Evolutionary conservation across 495 filamentous ascomycete genomes (phyloP).

Genomic region (Glonium stellatum): DNA sequence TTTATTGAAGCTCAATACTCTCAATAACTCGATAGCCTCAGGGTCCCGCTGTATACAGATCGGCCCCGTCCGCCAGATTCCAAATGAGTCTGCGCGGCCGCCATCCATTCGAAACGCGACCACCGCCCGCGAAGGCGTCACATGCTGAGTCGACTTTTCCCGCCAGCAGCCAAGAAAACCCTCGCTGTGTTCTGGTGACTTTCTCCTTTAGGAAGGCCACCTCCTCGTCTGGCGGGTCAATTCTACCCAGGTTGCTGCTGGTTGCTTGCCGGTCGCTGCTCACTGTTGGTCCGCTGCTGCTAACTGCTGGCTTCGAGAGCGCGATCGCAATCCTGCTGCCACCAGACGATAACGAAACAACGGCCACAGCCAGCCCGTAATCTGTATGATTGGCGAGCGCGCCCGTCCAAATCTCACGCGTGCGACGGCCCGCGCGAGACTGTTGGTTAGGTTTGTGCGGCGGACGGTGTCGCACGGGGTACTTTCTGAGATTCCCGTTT

Average conservation of each 20-base stretch:
- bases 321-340: neutral
- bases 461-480: constrained; percentile 7
- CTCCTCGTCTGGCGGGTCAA: constrained; percentile 5
- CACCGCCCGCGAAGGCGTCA: constrained; percentile 15
- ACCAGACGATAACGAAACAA: constrained; percentile 1
- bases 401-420: neutral
- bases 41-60: neutral
- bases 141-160: constrained; percentile 22
- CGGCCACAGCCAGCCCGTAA: neutral
- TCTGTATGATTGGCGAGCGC: neutral
- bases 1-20: neutral
- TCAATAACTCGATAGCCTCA: neutral
- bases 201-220: constrained; percentile 22
- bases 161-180: constrained; percentile 1
- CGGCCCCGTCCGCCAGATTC: neutral
- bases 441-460: constrained; percentile 20
- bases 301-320: neutral
- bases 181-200: constrained; percentile 20
- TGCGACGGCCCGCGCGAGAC: constrained; percentile 5
- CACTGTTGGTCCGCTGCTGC: too few relatives aligned
- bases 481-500: constrained; percentile 6
- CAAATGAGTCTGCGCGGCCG: neutral
- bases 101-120: constrained; percentile 17
- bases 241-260: neutral
- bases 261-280: too few relatives aligned